Percentiles rank a stretch among this genome's conserved stretches.
These are phyloP conservation scores for Puccinia hordei DNA, from an alignment of 1,284 basidiomycete species.

Conservation along the genomic window DNA sequence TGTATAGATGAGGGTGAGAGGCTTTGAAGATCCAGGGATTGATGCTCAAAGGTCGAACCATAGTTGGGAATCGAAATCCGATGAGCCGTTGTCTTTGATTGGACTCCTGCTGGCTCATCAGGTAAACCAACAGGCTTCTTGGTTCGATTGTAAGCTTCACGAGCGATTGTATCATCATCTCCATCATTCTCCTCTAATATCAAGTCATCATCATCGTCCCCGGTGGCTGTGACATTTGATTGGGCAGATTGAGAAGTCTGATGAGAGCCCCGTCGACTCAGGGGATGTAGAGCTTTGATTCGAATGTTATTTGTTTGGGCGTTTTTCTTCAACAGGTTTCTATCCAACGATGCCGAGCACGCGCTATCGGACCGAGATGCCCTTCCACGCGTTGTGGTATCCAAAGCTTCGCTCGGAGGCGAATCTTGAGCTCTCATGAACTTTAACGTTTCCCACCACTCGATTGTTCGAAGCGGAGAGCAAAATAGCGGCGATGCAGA, in stretches of 20 bases:
- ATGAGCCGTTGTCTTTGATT: constrained; percentile 5
- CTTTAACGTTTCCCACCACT: constrained; percentile 50
- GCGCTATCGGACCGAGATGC: background rate
- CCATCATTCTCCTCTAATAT: constrained; percentile 47
- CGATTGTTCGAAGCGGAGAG: background rate
- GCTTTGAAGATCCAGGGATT: constrained; percentile 31
- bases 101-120: constrained; percentile 18
- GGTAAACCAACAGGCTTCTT: constrained; percentile 32
- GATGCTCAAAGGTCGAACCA: constrained; percentile 43
- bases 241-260: background rate
- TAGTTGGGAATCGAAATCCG: constrained; percentile 20
- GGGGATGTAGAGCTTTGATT: constrained; percentile 47
- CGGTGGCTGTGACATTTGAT: background rate
- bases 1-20: constrained; percentile 25
- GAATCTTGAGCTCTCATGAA: constrained; percentile 47
- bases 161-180: constrained; percentile 45
- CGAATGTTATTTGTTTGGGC: constrained; percentile 42
- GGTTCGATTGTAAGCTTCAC: constrained; percentile 40
- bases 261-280: constrained; percentile 31
- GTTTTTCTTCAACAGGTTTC: constrained; percentile 36
- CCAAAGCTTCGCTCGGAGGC: background rate
- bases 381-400: background rate
- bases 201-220: constrained; percentile 47
- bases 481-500: background rate
- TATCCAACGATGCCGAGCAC: background rate